Base-by-base conservation (phyloP, 371 early-diverging fungal species). In the Smittium mucronatum region DNA sequence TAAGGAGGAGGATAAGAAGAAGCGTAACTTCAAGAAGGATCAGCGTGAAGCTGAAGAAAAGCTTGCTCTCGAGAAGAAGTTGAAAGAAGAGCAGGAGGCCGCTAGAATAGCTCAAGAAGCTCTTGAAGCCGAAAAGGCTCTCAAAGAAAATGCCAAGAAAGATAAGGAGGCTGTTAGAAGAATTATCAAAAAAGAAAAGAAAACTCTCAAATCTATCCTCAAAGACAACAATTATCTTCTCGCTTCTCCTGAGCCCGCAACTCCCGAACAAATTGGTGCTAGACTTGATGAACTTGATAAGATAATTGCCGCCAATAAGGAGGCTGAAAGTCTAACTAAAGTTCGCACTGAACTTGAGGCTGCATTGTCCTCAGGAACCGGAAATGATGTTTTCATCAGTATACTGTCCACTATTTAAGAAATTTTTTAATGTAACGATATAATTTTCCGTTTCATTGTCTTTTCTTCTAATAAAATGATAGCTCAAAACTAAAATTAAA, bases 151-250 rank as follows among this genome's bases (percentile, higher is more conserved):
- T 59, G 84, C 82, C 72, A 91, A 90, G 83, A 87, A 85, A 81
- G 83, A 78, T 74, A 87, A 88, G 81, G 87, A 87, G 70, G 78
- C 81, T 69, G 75, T 81, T 70, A 93, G 93, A 86, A 89, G 90
- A 77, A 84, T 80, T 58, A 82, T 93, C 75, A 88, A 89, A 81
- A 93, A 92, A 85, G 93, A 93, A 78, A 91, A 92, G 87, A 95
- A 94, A 84, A 85, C 82, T 70, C 84, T 95, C 76, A 88, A 89
- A 83, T 76, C 83, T n/a, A 72, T 91, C 67, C 78, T 93, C 75
- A 86, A 89, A 76, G 87, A 83, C 36, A 81, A 89, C 84, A 88
- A 89, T 85, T 90, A 88, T 81, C 90, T 87, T 81, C 78, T 90
- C 68, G 76, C 84, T 47, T 80, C 82, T 60, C 83, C 72, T 25